These are phyloP conservation scores for Venturia oleaginea DNA, from an alignment of 2,329 filamentous ascomycete genomes.

Conservation along the genomic window DNA sequence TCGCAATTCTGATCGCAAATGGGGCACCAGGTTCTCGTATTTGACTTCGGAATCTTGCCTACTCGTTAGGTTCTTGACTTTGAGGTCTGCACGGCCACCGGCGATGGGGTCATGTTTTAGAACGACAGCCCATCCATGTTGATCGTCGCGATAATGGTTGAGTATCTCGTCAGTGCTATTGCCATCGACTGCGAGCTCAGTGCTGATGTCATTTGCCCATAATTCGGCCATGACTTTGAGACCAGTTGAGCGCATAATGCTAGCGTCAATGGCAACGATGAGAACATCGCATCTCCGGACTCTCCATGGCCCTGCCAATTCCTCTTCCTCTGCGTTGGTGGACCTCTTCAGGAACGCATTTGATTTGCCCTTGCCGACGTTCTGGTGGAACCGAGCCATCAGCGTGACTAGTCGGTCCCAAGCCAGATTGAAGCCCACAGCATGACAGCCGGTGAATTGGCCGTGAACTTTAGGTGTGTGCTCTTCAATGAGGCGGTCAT, in stretches of 20 bases:
- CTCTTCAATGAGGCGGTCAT: constrained; percentile 80
- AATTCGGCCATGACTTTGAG: constrained; percentile 69
- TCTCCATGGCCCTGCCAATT: constrained; percentile 27
- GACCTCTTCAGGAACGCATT: constrained; percentile 56
- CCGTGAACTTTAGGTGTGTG: constrained; percentile 57
- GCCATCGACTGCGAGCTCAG: constrained; percentile 75
- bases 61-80: constrained; percentile 67
- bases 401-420: constrained; percentile 71
- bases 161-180: constrained; percentile 72
- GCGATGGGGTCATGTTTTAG: constrained; percentile 63
- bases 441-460: constrained; percentile 50
- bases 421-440: constrained; percentile 84
- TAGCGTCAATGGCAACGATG: constrained; percentile 76
- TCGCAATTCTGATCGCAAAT: constrained; percentile 73
- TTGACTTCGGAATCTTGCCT: constrained; percentile 72
- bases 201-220: constrained; percentile 76
- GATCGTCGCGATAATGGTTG: constrained; percentile 65
- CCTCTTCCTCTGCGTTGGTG: constrained; percentile 41
- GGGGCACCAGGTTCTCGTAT: constrained; percentile 61
- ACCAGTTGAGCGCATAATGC: constrained; percentile 64
- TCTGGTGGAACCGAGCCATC: constrained; percentile 45
- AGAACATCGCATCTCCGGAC: constrained; percentile 68
- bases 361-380: constrained; percentile 32
- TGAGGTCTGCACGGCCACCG: constrained; percentile 48
- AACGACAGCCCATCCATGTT: constrained; percentile 79